Conservation (phyloP, 306 rosid species). For the Inga oerstediana region DNA sequence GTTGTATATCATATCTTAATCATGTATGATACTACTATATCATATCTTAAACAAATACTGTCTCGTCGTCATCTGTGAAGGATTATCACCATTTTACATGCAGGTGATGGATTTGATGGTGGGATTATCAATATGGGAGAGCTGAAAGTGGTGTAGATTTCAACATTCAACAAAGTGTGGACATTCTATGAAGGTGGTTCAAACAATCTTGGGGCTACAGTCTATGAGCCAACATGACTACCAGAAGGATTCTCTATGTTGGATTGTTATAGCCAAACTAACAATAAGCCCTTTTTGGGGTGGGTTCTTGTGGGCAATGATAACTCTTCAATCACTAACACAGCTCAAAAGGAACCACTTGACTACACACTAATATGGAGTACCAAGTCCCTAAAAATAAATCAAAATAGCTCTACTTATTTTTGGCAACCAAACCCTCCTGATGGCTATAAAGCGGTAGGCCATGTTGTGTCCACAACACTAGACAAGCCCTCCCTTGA, state of each 20-base stretch:
- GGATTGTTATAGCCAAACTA: slow-evolving; percentile 55
- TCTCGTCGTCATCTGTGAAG: no score
- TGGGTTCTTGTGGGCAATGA: slow-evolving; percentile 51
- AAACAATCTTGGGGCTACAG: no score
- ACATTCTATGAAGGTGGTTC: no score
- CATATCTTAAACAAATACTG: no score
- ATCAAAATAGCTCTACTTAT: slow-evolving; percentile 47
- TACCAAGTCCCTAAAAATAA: slow-evolving; percentile 45
- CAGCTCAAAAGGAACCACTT: slow-evolving; percentile 39
- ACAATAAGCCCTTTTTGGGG: slow-evolving; percentile 48
- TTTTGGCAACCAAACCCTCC: no score
- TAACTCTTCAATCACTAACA: background rate
- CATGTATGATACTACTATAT: no score
- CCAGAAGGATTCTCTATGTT: slow-evolving; percentile 53
- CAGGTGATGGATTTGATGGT: no score
- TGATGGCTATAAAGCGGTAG: slow-evolving; percentile 40
- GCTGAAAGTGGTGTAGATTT: no score
- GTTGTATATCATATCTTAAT: no score
- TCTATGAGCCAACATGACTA: background rate
- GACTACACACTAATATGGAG: slow-evolving; percentile 59
- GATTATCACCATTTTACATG: no score
- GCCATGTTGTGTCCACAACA: slow-evolving; percentile 28
- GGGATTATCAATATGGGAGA: no score
- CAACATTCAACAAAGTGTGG: no score
- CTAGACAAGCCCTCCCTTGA: slow-evolving; percentile 52